Evolutionary conservation across 768 basidiomycete species (phyloP), one percentile per base, ranked within the genome.

Genomic region (Rickenella mellea): DNA sequence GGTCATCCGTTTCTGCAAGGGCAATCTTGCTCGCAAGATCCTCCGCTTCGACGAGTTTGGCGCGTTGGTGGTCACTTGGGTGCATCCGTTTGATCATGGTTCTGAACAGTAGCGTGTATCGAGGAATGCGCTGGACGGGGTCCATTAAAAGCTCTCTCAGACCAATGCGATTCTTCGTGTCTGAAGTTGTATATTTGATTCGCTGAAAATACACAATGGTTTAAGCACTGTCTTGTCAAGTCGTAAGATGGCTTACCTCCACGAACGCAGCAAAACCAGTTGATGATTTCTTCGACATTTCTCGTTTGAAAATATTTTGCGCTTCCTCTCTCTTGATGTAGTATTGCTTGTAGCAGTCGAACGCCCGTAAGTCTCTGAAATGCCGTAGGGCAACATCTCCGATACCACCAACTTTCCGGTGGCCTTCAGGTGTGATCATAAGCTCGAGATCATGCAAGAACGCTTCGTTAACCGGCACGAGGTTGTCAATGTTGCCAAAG

Each of bases 281-380:
- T 39, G 83, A 88, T 17, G 78, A 79, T 51, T 79, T 78, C 65
- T 80, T 87, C 47, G 80, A 70, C 59, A 83, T 71, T 55, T 93
- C 89, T 40, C 78, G 73, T 59, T 88, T 84, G 54, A 94, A 90
- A 17, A 92, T 87, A 25, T 68, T 60, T 57, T 94, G 93, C 0
- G 90, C 90, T 53, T 94, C 90, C 63, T 94, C 93, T 39, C 91
- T 80, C 57, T 93, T 92, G 51, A 78, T 75, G 51, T 94, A 93
- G 61, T 90, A 97, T 51, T 83, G 81, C 52, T 77, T 83, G 61
- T 96, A 97, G 48, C 85, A 80, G 51, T 96, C 91, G 54, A 97
- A 94, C 2, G 88, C 89, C 41, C 72, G 69, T 28, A 82, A 60
- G 14, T 83, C 80, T 54, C 82, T 88, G 63, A 97, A 88, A 66